Evolutionary conservation across 257 asterid genomes (phyloP), one percentile per base, ranked within the genome.

Genomic region (Nicotiana otophora): DNA sequence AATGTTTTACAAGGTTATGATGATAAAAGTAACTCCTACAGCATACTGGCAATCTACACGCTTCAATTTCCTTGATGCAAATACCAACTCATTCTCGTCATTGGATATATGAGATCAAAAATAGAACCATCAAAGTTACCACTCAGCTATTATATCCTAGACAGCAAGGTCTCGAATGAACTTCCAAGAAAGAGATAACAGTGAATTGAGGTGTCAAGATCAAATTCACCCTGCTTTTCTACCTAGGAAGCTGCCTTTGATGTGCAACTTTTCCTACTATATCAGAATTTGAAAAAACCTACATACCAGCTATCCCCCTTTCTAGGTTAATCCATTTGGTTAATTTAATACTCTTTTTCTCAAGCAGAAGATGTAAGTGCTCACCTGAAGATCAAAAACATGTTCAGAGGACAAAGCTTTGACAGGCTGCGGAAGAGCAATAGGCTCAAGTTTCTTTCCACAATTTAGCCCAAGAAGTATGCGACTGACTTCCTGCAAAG

Each of bases 301-400:
- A 72, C 10, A 51, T 26, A 75, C 42, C 14, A 75, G 80, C 62
- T 75, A 14, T 75, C 36, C 17, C 48, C 70, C 39, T 28, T 20
- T 64, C 16, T 64, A 5, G 39, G 39, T 12, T 31, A 64, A 26
- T 26, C 39, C n/a, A 28, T 26, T 14, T 64, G 19, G 69, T 61
- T 7, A 64, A 28, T 11, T 64, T 12, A 51, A 11, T 39, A 28
- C 69, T 26, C 19, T 63, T 57, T 16, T 23, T 12, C 19, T 63
- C 4, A 46, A 46, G 36, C 8, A 46, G 36, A 75, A 26, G 62
- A 75, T 51, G 26, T 48, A 26, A 75, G 20, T 19, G 78, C 34
- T 63, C 81, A 94, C 99, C 98, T 93, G 98, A 62, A 96, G 93
- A 88, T 96, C 99, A 89, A 96, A 96, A 65, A 86, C 89, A 85